Evolutionary conservation across 768 basidiomycete species (phyloP).

Genomic region (Lactarius tabidus): DNA sequence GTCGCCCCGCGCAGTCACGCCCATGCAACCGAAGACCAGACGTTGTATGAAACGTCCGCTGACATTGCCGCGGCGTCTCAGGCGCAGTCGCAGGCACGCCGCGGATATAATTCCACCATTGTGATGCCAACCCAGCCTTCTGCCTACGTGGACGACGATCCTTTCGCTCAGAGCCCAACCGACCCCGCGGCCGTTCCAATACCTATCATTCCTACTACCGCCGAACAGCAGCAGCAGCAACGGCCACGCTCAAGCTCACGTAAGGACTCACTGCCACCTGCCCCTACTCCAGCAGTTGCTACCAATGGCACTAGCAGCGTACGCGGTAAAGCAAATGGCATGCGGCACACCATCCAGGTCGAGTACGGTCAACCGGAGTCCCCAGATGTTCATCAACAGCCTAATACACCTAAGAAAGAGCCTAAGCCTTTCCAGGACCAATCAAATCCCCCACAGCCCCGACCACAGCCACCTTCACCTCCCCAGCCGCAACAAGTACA

Average conservation of each 20-base stretch:
- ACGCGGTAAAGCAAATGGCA: conserved; percentile 47
- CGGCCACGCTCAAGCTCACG: conserved; percentile 9
- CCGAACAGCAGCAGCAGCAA: conserved; percentile 19
- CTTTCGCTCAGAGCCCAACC: conserved; percentile 44
- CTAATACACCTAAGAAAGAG: conserved; percentile 21
- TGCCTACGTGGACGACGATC: conserved; percentile 59
- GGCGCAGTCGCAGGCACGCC: conserved; percentile 28
- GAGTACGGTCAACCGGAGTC: conserved; percentile 76
- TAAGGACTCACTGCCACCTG: conserved; percentile 19
- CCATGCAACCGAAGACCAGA: conserved; percentile 40
- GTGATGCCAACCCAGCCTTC: conserved; percentile 43
- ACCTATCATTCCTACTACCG: conserved; percentile 30
- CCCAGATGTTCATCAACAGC: conserved; percentile 9
- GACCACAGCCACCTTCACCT: conserved; percentile 2
- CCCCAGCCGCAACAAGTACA: conserved; percentile 10
- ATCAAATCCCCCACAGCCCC: not conserved
- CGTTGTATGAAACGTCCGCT: conserved; percentile 64
- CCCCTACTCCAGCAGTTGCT: conserved; percentile 1
- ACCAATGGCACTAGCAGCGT: conserved; percentile 36
- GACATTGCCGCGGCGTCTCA: conserved; percentile 48
- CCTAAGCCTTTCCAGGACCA: conserved; percentile 4
- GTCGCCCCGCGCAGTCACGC: conserved; percentile 37
- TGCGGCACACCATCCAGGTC: conserved; percentile 93
- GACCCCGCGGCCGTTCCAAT: conserved; percentile 36
- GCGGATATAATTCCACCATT: conserved; percentile 35